Evolutionary conservation across 1,284 basidiomycete species (phyloP).

Genomic region (Ustilago bromivora): DNA sequence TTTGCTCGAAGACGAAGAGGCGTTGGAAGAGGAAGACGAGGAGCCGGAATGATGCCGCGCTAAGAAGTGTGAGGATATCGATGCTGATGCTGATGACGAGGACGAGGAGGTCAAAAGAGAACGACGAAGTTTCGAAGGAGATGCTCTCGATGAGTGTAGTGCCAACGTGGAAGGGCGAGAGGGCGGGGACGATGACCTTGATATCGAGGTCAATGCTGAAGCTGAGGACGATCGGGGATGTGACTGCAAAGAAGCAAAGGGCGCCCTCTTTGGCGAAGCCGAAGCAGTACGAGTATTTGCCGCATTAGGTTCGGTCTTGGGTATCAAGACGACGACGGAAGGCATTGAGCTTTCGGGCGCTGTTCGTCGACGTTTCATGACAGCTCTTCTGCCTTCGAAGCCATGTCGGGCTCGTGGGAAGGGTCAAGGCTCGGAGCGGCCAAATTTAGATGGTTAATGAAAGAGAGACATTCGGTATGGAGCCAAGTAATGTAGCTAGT

Average conservation of each 20-base stretch:
- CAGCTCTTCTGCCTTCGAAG: conserved; percentile 10
- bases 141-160: neutral
- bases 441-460: neutral
- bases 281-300: neutral
- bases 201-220: neutral
- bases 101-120: neutral
- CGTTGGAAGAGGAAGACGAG: conserved; percentile 11
- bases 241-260: neutral
- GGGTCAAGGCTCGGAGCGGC: neutral
- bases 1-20: conserved; percentile 5
- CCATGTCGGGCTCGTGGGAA: conserved; percentile 19
- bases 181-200: neutral
- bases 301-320: conserved; percentile 1
- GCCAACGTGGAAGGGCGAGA: neutral
- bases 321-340: conserved; percentile 30
- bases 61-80: neutral
- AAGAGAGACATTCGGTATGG: neutral
- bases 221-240: neutral
- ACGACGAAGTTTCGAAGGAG: neutral
- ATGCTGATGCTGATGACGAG: conserved; percentile 9
- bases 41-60: neutral
- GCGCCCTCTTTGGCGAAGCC: conserved; percentile 8
- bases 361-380: conserved; percentile 14
- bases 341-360: conserved; percentile 18
- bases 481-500: neutral